A percentile compares a stretch with the other conserved stretches of the same genome.
Conservation (phyloP, 2,329 filamentous ascomycete species). For the Botrytis tulipae region DNA sequence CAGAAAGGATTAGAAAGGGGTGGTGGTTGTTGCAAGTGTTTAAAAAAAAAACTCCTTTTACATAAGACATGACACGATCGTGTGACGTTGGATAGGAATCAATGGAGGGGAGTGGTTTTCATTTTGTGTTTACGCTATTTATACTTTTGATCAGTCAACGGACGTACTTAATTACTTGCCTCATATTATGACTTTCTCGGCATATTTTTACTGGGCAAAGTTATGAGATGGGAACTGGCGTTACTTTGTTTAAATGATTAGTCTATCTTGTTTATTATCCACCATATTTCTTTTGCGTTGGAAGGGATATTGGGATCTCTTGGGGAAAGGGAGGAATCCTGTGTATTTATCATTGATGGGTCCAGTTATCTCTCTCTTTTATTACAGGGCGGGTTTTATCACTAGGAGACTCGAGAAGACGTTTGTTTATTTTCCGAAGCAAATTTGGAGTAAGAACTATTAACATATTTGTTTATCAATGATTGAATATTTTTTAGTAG, state of each 20-base stretch:
- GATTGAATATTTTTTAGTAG: neutral
- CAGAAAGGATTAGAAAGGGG: slow-evolving; percentile 20
- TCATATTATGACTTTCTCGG: slow-evolving; percentile 4
- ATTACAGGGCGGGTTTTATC: neutral
- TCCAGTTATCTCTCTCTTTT: neutral
- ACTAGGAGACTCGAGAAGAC: neutral
- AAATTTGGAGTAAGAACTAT: neutral
- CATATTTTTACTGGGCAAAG: neutral
- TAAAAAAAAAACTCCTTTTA: slow-evolving; percentile 11
- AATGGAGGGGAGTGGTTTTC: neutral
- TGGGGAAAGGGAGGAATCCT: slow-evolving; percentile 5
- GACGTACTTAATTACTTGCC: slow-evolving; percentile 15
- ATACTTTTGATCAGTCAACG: slow-evolving; percentile 15
- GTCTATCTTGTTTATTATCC: slow-evolving; percentile 7
- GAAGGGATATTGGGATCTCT: neutral
- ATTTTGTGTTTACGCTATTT: slow-evolving; percentile 15
- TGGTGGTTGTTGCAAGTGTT: slow-evolving; percentile 16
- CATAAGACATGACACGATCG: slow-evolving; percentile 7
- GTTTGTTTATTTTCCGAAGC: neutral
- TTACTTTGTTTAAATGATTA: slow-evolving; percentile 14
- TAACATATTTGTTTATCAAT: neutral
- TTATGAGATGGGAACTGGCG: slow-evolving; percentile 8
- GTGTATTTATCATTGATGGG: slow-evolving; percentile 15
- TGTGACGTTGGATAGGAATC: slow-evolving; percentile 14
- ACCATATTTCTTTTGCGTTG: neutral